Conservation (phyloP, 1,284 basidiomycete genomes). For the Trichosporon sp. region DNA sequence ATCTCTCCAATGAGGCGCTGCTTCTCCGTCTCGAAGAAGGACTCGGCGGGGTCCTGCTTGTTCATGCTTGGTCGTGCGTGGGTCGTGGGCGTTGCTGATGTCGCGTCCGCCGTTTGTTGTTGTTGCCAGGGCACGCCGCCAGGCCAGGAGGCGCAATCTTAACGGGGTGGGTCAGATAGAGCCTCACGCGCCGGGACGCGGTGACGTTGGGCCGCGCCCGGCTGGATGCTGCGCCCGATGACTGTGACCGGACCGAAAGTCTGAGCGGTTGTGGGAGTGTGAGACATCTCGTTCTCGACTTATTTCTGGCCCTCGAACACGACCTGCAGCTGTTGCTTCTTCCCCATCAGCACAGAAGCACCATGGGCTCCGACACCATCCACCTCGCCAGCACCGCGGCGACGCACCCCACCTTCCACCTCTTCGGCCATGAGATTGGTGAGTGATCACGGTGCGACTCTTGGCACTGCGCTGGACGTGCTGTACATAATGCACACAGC, state of each 20-base stretch:
- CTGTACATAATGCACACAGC: not conserved
- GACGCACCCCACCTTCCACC: slow-evolving; percentile 30
- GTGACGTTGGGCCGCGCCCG: not conserved
- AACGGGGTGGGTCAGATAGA: not conserved
- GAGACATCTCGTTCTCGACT: not conserved
- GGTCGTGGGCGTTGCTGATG: not conserved
- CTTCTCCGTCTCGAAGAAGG: slow-evolving; percentile 47
- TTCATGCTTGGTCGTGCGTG: not conserved
- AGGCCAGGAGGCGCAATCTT: not conserved
- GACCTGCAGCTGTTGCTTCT: slow-evolving; percentile 2
- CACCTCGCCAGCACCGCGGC: slow-evolving; percentile 26
- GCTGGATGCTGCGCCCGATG: not conserved
- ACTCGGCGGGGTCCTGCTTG: slow-evolving; percentile 13
- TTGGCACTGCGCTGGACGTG: not conserved
- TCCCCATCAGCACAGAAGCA: slow-evolving; percentile 3
- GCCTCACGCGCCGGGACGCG: not conserved
- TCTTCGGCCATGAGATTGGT: slow-evolving; percentile 44
- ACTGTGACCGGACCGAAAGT: slow-evolving; percentile 1
- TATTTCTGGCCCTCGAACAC: not conserved
- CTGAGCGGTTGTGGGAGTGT: not conserved
- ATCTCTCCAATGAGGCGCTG: slow-evolving; percentile 48
- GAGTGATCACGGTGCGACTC: slow-evolving; percentile 14
- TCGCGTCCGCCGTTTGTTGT: not conserved
- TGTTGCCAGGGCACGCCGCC: not conserved
- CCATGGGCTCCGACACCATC: slow-evolving; percentile 27